A percentile compares a stretch with the other conserved stretches of the same genome.
These are phyloP conservation scores for Allantophomopsis cytisporea DNA, from an alignment of 2,329 filamentous ascomycete genomes.

Conservation along the genomic window DNA sequence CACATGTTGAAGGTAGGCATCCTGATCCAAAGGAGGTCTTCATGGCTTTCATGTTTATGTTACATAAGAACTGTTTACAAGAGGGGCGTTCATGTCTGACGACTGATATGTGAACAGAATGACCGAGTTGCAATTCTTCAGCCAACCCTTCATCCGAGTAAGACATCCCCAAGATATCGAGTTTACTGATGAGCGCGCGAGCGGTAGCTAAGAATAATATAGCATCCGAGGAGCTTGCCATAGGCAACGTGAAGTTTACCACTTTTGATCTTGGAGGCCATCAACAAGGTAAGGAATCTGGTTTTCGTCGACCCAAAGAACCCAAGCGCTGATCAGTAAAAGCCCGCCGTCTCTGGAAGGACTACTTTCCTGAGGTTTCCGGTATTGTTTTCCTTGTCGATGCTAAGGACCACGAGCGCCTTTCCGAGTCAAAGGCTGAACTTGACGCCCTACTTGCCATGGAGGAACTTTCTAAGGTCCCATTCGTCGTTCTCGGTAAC, in stretches of 20 bases:
- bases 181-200: conserved; percentile 4
- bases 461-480: conserved; percentile 93
- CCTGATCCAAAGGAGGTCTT: not conserved
- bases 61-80: no score
- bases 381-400: conserved; percentile 97
- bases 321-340: not conserved
- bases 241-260: conserved; percentile 88
- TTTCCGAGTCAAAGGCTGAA: conserved; percentile 90
- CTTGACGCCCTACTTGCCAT: conserved; percentile 90
- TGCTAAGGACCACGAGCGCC: conserved; percentile 91
- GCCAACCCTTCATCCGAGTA: conserved; percentile 85
- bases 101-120: conserved; percentile 42
- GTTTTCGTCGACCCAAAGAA: not conserved
- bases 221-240: conserved; percentile 86
- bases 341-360: conserved; percentile 91
- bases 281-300: conserved; percentile 55
- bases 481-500: conserved; percentile 93
- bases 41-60: not conserved
- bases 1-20: conserved; percentile 81
- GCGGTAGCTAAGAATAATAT: conserved; percentile 10
- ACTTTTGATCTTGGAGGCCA: conserved; percentile 91
- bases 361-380: conserved; percentile 93
- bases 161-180: conserved; percentile 4
- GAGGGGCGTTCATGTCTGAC: no score
- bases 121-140: conserved; percentile 85